phyloP scores from a whole-genome alignment of 2,329 filamentous ascomycete genomes.

The Xylaria sp. region DNA sequence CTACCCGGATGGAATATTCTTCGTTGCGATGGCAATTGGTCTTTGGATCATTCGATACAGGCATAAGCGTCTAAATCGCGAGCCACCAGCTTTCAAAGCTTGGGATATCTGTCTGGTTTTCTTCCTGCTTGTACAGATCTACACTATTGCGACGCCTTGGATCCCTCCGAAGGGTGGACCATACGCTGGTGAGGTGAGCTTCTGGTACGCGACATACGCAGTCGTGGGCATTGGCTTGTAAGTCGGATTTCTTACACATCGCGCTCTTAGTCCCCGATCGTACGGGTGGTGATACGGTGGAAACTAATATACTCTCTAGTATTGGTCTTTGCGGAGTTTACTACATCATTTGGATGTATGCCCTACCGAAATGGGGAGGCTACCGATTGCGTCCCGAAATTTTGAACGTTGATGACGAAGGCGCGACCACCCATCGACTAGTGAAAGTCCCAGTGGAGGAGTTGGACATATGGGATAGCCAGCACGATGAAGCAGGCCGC shows the following conservation, averaged over 20 bases:
- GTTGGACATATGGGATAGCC: conserved; percentile 61
- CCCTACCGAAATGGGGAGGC: conserved; percentile 57
- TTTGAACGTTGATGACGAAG: conserved; percentile 54
- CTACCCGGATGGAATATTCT: conserved; percentile 65
- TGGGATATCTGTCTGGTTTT: conserved; percentile 66
- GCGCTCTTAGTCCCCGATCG: not conserved
- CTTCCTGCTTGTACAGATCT: conserved; percentile 63
- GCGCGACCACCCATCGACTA: conserved; percentile 52
- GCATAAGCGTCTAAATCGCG: conserved; percentile 56
- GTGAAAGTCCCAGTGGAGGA: conserved; percentile 59
- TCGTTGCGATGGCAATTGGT: conserved; percentile 60
- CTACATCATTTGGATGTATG: conserved; percentile 61
- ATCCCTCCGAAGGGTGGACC: conserved; percentile 67
- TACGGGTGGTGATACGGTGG: not conserved
- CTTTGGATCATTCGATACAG: conserved; percentile 62
- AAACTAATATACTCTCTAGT: conserved; percentile 39
- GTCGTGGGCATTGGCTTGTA: conserved; percentile 68
- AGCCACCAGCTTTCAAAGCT: conserved; percentile 57
- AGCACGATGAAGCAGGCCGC: conserved; percentile 58
- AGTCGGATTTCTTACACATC: conserved; percentile 42
- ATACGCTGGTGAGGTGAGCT: conserved; percentile 68
- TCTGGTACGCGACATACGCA: conserved; percentile 75
- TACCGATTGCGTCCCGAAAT: conserved; percentile 64
- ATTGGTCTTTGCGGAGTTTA: conserved; percentile 60
- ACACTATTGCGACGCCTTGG: conserved; percentile 73